Base-by-base conservation (phyloP, 164 flowering plant species). In the Magnolia officinalis region DNA sequence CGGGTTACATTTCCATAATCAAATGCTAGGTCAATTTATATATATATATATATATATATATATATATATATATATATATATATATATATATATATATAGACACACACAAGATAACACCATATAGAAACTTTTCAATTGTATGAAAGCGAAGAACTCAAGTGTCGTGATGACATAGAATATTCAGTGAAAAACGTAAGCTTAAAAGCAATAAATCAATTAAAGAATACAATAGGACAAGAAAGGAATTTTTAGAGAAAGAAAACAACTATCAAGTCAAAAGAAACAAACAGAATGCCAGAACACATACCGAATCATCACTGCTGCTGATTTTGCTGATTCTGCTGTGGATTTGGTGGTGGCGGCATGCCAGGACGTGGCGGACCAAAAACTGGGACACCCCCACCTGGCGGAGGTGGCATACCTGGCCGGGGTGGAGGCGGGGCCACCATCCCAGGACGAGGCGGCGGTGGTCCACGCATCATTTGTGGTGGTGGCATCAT, bases 361-460 rank as follows among this genome's bases (percentile, higher is more conserved):
- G 90, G 95, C 93, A 91, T 90, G 1, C 96, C 98, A 0, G 96
- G 93, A 21, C 95, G 87, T 0, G 92, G 95, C 1, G 95, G 95
- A 4, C 88, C 94, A 63, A 18, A n/a, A 31, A 86, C 86, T 1
- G 91, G 95, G 72, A 89, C 81, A 26, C 45, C 78, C 16, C 91
- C 87, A 71, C 95, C 93, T 37, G 94, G 94, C 11, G 98, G 96
- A 50, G 95, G 96, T 0, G 92, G 95, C 90, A 89, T 90, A 18
- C 97, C 95, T 11, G 90, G 91, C 26, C 90, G 75, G 10, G 89
- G 88, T 0, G 88, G 89, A 6, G 86, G 90, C 0, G 88, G 89
- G 5, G 77, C 82, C 1, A 79, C 85, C 91, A 90, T 87, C 5
- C 92, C 91, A 2, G 91, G 85, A 14, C 83, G 65, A 16, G 79